Percentiles rank a stretch among this genome's conserved stretches.
These are phyloP conservation scores for Cyberlindnera maclurae DNA, from an alignment of 805 yeast species.

Conservation along the genomic window DNA sequence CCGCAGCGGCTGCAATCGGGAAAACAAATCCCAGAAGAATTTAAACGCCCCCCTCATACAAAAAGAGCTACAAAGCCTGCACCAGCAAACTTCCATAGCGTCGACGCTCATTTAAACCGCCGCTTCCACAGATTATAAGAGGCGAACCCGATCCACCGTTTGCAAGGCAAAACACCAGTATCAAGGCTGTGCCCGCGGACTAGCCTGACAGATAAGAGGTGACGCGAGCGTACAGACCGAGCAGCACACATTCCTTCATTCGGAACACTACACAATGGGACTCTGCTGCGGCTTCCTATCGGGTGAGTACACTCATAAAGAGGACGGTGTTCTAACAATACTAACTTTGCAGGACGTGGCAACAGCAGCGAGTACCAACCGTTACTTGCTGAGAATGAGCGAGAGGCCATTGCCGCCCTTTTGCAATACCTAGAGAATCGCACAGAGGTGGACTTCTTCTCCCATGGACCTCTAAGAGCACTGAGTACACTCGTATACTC, in stretches of 20 bases:
- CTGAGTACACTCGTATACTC: slow-evolving; percentile 89
- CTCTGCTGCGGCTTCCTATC: slow-evolving; percentile 19
- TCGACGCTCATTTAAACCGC: too few species aligned
- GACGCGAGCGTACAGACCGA: not conserved
- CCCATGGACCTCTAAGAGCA: slow-evolving; percentile 76
- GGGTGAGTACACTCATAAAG: slow-evolving; percentile 5
- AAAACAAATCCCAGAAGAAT: too few species aligned
- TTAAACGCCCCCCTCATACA: too few species aligned
- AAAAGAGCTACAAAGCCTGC: too few species aligned
- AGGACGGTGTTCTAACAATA: not conserved
- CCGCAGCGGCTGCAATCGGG: too few species aligned
- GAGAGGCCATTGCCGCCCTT: slow-evolving; percentile 90
- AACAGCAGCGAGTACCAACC: slow-evolving; percentile 50
- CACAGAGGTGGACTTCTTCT: slow-evolving; percentile 85
- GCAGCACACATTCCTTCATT: not conserved
- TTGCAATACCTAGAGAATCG: slow-evolving; percentile 85
- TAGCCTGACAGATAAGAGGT: too few species aligned
- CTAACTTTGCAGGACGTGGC: slow-evolving; percentile 11
- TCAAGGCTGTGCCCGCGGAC: not conserved
- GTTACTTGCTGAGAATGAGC: slow-evolving; percentile 86
- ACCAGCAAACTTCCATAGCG: too few species aligned
- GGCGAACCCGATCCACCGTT: too few species aligned
- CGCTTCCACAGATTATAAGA: too few species aligned
- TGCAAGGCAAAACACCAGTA: too few species aligned
- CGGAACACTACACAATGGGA: slow-evolving; percentile 10